Conservation (phyloP, 805 yeast species). For the Kurtzmaniella cleridarum region DNA sequence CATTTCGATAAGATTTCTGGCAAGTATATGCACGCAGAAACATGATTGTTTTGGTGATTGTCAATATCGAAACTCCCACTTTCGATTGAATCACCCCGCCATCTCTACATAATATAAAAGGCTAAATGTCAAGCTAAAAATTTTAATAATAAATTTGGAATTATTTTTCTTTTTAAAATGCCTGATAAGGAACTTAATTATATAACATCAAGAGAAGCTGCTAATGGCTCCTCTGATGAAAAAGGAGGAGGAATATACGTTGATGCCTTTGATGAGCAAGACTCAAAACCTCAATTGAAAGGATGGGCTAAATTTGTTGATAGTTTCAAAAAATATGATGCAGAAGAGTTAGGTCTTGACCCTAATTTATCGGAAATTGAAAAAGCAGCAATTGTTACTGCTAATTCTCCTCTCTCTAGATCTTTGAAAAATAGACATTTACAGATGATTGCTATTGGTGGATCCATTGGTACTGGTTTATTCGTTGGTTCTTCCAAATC, state of each 20-base stretch:
- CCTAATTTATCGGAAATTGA: slow-evolving; percentile 21
- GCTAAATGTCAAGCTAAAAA: neutral
- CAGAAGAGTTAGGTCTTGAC: slow-evolving; percentile 37
- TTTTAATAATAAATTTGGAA: neutral
- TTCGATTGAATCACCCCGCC: neutral
- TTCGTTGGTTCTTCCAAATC: slow-evolving; percentile 70
- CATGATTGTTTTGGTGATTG: too few species aligned
- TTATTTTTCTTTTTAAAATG: slow-evolving; percentile 16
- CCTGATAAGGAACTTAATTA: slow-evolving; percentile 38
- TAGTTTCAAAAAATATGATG: slow-evolving; percentile 28
- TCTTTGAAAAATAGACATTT: slow-evolving; percentile 59
- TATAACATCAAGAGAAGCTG: slow-evolving; percentile 32
- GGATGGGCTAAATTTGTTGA: slow-evolving; percentile 21
- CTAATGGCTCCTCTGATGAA: slow-evolving; percentile 28
- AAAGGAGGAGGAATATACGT: slow-evolving; percentile 34
- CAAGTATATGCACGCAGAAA: neutral
- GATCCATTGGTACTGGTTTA: slow-evolving; percentile 79
- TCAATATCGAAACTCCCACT: too few species aligned
- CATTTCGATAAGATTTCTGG: too few species aligned
- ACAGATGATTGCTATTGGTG: slow-evolving; percentile 80
- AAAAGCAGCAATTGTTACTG: slow-evolving; percentile 35
- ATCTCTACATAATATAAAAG: neutral
- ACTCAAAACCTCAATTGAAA: slow-evolving; percentile 5
- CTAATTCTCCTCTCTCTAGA: slow-evolving; percentile 47
- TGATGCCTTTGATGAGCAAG: slow-evolving; percentile 17